Conservation (phyloP, 2,329 filamentous ascomycete genomes). For the Colletotrichum spinosum region DNA sequence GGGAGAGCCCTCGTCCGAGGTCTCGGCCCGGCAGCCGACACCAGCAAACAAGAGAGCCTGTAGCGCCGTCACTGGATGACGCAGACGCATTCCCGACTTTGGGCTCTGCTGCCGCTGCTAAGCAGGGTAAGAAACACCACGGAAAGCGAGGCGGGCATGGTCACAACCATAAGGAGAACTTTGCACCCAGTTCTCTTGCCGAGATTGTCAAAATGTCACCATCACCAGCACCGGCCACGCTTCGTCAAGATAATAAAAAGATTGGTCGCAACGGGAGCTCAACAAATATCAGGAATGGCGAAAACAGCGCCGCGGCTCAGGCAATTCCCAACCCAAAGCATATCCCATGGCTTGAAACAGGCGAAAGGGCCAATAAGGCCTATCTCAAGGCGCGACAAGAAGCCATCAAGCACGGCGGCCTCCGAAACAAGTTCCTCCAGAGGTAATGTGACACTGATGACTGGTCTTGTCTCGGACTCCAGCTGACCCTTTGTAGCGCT, state of each 20-base stretch:
- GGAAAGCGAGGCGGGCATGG: constrained; percentile 90
- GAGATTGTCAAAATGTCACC: constrained; percentile 97
- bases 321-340: constrained; percentile 90
- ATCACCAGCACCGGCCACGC: constrained; percentile 75
- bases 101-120: constrained; percentile 75
- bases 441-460: constrained; percentile 67
- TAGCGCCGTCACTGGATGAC: constrained; percentile 86
- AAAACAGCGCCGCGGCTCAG: constrained; percentile 84
- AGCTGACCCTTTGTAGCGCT: constrained; percentile 66
- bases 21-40: constrained; percentile 89
- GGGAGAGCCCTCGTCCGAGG: constrained; percentile 75
- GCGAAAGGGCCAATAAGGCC: constrained; percentile 88
- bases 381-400: constrained; percentile 96
- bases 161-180: constrained; percentile 75
- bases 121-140: constrained; percentile 90
- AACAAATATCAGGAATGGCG: constrained; percentile 72
- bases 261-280: constrained; percentile 73
- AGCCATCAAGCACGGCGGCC: constrained; percentile 95
- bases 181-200: constrained; percentile 81
- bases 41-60: constrained; percentile 70
- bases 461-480: constrained; percentile 7
- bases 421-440: constrained; percentile 96
- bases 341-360: constrained; percentile 96
- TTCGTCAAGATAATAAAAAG: constrained; percentile 70
- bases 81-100: constrained; percentile 95